Evolutionary conservation across 768 basidiomycete species (phyloP).

Genomic region (Leucosporidium yakuticum): DNA sequence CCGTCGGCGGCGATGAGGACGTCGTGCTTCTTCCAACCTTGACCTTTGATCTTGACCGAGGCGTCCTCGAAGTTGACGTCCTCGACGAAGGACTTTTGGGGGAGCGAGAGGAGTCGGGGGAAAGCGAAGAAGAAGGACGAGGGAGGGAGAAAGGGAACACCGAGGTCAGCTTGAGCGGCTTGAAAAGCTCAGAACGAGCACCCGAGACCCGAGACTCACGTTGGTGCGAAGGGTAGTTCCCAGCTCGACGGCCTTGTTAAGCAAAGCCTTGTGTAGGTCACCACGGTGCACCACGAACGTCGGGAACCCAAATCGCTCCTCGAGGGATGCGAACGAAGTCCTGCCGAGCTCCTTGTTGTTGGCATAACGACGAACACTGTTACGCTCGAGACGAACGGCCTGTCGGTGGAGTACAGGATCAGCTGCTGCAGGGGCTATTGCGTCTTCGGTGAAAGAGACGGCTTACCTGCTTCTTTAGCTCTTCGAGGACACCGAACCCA

Average conservation of each 20-base stretch:
- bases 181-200: neutral
- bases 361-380: slow-evolving; percentile 4
- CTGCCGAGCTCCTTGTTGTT: neutral
- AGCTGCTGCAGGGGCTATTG: too few relatives aligned
- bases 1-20: slow-evolving; percentile 4
- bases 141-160: neutral
- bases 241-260: slow-evolving; percentile 1
- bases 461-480: slow-evolving; percentile 1
- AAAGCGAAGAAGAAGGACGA: neutral
- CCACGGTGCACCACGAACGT: slow-evolving; percentile 8
- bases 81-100: neutral
- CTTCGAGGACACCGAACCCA: neutral
- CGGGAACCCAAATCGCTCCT: slow-evolving; percentile 4
- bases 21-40: neutral
- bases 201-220: neutral
- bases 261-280: slow-evolving; percentile 3
- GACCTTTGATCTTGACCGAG: neutral
- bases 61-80: slow-evolving; percentile 3
- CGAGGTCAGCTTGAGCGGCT: neutral
- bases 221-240: neutral
- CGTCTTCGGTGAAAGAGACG: too few relatives aligned
- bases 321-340: neutral
- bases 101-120: neutral
- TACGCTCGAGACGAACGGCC: slow-evolving; percentile 1
- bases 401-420: too few relatives aligned